phyloP scores from a whole-genome alignment of 2,329 filamentous ascomycete species.

The Scleromitrula shiraiana region DNA sequence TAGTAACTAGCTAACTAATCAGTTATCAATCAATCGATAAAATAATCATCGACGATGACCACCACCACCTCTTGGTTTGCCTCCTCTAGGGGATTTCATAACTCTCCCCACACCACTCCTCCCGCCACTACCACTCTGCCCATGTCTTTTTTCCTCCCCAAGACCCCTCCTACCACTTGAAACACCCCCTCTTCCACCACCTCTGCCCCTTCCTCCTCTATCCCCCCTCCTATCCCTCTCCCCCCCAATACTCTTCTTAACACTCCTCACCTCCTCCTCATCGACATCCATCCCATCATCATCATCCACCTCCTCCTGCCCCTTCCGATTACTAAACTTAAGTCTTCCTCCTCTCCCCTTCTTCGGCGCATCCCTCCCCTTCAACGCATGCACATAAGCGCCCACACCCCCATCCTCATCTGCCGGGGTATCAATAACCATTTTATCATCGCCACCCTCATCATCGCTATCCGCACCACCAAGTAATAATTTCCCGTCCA shows the following conservation, averaged over 20 bases:
- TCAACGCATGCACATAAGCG: constrained; percentile 63
- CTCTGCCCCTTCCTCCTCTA: constrained; percentile 31
- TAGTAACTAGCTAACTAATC: too few relatives aligned
- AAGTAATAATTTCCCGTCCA: constrained; percentile 75
- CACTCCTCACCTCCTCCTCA: constrained; percentile 39
- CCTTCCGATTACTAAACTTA: constrained; percentile 61
- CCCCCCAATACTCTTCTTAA: constrained; percentile 40
- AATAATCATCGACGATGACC: not conserved
- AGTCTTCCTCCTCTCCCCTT: constrained; percentile 59
- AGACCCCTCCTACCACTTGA: constrained; percentile 40
- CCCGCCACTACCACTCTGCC: constrained; percentile 2
- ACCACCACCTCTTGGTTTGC: constrained; percentile 22
- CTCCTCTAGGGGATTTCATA: constrained; percentile 8
- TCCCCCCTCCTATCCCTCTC: constrained; percentile 20
- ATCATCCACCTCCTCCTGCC: constrained; percentile 48
- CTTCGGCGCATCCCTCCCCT: constrained; percentile 56
- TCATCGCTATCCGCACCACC: constrained; percentile 45
- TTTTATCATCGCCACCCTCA: constrained; percentile 46
- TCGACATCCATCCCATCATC: constrained; percentile 44
- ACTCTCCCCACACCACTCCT: constrained; percentile 1
- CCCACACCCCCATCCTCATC: constrained; percentile 49
- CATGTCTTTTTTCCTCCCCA: constrained; percentile 33
- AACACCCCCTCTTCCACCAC: constrained; percentile 40
- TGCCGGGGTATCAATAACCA: constrained; percentile 53
- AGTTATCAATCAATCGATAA: too few relatives aligned